A percentile compares a stretch with the other conserved stretches of the same genome.
Conservation (phyloP, 257 asterid species). For the Thymus quinquecostatus region DNA sequence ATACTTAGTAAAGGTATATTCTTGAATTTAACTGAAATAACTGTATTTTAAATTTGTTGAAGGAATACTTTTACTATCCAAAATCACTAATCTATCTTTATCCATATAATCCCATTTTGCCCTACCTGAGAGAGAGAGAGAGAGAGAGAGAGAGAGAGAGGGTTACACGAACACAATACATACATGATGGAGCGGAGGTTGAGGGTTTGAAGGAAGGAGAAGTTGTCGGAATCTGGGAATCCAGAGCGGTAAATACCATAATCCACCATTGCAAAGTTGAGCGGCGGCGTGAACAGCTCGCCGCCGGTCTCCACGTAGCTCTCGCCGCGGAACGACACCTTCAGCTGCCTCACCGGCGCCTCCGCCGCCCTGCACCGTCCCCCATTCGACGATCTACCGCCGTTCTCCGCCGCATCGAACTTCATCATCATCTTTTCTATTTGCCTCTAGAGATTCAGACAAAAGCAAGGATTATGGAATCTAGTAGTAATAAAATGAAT, state of each 20-base stretch:
- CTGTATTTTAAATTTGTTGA: background rate
- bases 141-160: slow-evolving; percentile 22
- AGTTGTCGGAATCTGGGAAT: slow-evolving; percentile 69
- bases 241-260: slow-evolving; percentile 76
- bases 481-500: background rate
- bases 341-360: slow-evolving; percentile 38
- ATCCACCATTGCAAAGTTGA: slow-evolving; percentile 81
- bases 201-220: slow-evolving; percentile 70
- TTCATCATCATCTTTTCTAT: slow-evolving; percentile 27
- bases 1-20: background rate
- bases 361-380: slow-evolving; percentile 45
- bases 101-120: background rate
- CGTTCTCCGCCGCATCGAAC: slow-evolving; percentile 30
- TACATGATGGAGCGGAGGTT: slow-evolving; percentile 70
- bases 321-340: slow-evolving; percentile 41
- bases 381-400: slow-evolving; percentile 28
- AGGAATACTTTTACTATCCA: background rate
- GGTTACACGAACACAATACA: slow-evolving; percentile 37
- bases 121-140: too few species aligned
- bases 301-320: slow-evolving; percentile 43
- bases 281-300: slow-evolving; percentile 66
- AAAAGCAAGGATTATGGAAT: slow-evolving; percentile 4
- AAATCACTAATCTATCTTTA: background rate
- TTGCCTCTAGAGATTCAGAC: background rate
- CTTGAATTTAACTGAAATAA: background rate